Evolutionary conservation across 768 basidiomycete species (phyloP).

Genomic region (Fistulinella prunicolor): DNA sequence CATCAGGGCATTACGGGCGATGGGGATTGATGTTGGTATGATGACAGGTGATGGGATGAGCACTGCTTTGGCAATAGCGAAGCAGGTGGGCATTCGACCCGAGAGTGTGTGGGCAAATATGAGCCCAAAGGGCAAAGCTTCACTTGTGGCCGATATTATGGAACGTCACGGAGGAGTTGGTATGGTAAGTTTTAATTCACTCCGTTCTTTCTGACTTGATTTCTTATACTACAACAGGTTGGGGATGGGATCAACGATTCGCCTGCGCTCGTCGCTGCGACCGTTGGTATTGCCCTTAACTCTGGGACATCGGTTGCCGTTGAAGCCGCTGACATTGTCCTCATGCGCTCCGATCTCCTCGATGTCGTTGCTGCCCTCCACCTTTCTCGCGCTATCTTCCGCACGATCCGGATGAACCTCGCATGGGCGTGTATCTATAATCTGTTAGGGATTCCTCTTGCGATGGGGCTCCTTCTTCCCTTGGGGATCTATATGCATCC

Average conservation of each 20-base stretch:
- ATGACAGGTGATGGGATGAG: conserved; percentile 89
- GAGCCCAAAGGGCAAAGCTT: conserved; percentile 94
- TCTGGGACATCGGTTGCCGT: conserved; percentile 97
- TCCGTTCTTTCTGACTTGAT: neutral
- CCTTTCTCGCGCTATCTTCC: conserved; percentile 84
- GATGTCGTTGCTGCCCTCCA: conserved; percentile 97
- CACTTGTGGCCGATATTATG: conserved; percentile 77
- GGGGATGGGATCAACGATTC: conserved; percentile 99
- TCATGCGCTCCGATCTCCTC: conserved; percentile 94
- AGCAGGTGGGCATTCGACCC: conserved; percentile 80
- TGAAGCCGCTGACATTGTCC: conserved; percentile 96
- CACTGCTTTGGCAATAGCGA: conserved; percentile 87
- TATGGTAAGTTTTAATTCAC: conserved; percentile 59
- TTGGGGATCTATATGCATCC: conserved; percentile 92
- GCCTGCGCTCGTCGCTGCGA: conserved; percentile 92
- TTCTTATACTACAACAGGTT: conserved; percentile 49
- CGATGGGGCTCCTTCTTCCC: conserved; percentile 95
- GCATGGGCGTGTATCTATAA: conserved; percentile 97
- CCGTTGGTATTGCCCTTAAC: conserved; percentile 94
- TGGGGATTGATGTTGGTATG: conserved; percentile 93
- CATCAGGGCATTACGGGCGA: conserved; percentile 71
- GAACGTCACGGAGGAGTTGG: conserved; percentile 75
- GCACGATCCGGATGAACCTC: conserved; percentile 88
- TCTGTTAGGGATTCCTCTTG: conserved; percentile 88
- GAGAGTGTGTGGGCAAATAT: conserved; percentile 89